These are phyloP conservation scores for Tulasnella sp. DNA, from an alignment of 768 basidiomycete species.

Conservation along the genomic window DNA sequence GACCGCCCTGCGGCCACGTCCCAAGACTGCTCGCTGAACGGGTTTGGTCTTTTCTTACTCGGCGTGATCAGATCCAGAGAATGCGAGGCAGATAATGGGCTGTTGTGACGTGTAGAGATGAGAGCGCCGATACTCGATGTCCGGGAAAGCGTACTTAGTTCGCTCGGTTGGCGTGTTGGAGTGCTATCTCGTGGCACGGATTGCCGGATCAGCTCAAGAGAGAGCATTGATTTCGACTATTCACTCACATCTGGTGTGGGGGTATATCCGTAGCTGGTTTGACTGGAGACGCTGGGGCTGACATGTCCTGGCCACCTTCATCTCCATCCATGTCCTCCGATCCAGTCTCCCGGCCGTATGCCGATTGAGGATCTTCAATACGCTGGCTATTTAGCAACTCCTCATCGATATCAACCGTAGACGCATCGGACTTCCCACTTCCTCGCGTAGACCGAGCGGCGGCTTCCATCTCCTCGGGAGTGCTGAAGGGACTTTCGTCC, in stretches of 20 bases:
- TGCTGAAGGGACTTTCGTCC: conserved; percentile 15
- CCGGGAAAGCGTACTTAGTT: no score
- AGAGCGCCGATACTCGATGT: no score
- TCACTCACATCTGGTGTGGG: no score
- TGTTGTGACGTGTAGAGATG: no score
- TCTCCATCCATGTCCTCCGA: not conserved
- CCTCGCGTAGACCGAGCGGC: not conserved
- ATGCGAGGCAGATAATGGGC: not conserved
- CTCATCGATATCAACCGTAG: conserved; percentile 41
- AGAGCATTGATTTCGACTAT: no score
- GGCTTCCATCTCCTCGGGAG: conserved; percentile 4
- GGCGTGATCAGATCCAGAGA: no score
- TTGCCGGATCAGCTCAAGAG: not conserved
- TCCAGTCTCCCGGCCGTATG: conserved; percentile 18
- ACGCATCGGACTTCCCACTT: not conserved
- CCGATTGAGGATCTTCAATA: conserved; percentile 31
- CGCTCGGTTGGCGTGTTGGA: no score
- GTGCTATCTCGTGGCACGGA: no score
- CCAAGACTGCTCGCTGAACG: conserved; percentile 2
- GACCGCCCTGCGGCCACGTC: not conserved
- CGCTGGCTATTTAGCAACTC: conserved; percentile 41
- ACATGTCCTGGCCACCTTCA: not conserved
- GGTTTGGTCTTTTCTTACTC: not conserved
- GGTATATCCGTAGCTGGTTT: no score
- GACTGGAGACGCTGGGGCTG: not conserved